Conservation (phyloP, 1,284 basidiomycete genomes). For the Stereum hirsutum region DNA sequence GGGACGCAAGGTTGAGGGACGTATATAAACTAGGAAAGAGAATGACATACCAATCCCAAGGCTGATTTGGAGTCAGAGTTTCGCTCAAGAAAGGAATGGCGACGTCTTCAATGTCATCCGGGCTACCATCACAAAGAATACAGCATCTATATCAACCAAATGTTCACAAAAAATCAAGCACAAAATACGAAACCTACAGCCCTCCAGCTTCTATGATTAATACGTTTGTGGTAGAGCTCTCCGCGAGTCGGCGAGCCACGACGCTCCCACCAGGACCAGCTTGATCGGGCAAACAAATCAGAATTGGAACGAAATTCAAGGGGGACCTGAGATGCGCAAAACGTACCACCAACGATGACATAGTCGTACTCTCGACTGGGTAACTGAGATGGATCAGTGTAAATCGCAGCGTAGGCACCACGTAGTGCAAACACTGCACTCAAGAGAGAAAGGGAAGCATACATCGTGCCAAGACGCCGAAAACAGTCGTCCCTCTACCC, state of each 20-base stretch:
- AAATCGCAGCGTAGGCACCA: too few species aligned
- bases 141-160: neutral
- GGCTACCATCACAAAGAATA: too few species aligned
- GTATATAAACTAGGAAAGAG: too few species aligned
- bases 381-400: neutral
- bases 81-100: slow-evolving; percentile 1
- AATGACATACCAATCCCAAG: too few species aligned
- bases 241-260: slow-evolving; percentile 14
- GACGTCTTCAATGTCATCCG: neutral
- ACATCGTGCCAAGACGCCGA: too few species aligned
- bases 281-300: neutral
- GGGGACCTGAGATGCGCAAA: neutral
- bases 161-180: neutral
- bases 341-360: slow-evolving; percentile 1
- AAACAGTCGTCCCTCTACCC: too few species aligned
- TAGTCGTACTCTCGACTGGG: neutral
- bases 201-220: slow-evolving; percentile 16
- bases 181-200: neutral
- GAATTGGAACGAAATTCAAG: neutral
- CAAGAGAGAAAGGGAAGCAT: too few species aligned
- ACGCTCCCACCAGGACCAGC: slow-evolving; percentile 12
- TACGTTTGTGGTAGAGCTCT: slow-evolving; percentile 10
- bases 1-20: too few species aligned
- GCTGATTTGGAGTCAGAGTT: neutral
- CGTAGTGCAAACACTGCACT: too few species aligned